Base-by-base conservation (phyloP, 1,139 yeast genomes). In the Candida tropicalis region DNA sequence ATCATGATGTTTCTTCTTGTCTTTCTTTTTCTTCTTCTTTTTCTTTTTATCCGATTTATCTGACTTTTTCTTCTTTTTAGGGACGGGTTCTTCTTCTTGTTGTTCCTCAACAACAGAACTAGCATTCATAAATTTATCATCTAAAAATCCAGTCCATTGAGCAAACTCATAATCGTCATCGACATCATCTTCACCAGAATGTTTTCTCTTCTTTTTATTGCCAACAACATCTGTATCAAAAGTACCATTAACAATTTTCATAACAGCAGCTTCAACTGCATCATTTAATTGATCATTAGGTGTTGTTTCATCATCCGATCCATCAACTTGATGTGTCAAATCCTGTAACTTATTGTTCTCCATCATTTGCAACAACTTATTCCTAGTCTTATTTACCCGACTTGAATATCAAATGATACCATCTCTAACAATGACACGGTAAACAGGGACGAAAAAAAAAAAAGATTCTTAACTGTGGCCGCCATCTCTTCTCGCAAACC, bases 191-290 rank as follows among this genome's bases (percentile, higher is more conserved):
- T 27, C 27, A 12, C 31, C 33, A 24, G 44, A 49, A 18, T 53
- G 42, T 32, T 53, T 55, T 27, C 51, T 43, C 42, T 49, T 55
- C 25, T 22, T 26, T 33, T 52, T 54, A 8, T 37, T 42, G 8
- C 13, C 33, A 10, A 24, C 32, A 20, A 41, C 40, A 38, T 16
- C 48, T 23, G 43, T 48, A 25, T 73, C 78, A 39, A 81, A 62
- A 1, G 81, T 75, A 5, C 82, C 83, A 12, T 86, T 87, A 8
- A 84, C 91, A 52, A 79, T 78, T 45, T 79, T 75, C 80, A 84
- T 73, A 27, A 84, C 88, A 0, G 89, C 91, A n/a, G 86, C 90
- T 53, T 80, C 86, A 5, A 81, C 86, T 3, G 82, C 80, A 52
- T 75, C 80, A 44, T 70, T 72, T 24, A 72, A 59, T 53, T 70